Percentiles rank a stretch among this genome's conserved stretches.
Conservation (phyloP, 495 filamentous ascomycete genomes). For the Penicillium longicatenatum region DNA sequence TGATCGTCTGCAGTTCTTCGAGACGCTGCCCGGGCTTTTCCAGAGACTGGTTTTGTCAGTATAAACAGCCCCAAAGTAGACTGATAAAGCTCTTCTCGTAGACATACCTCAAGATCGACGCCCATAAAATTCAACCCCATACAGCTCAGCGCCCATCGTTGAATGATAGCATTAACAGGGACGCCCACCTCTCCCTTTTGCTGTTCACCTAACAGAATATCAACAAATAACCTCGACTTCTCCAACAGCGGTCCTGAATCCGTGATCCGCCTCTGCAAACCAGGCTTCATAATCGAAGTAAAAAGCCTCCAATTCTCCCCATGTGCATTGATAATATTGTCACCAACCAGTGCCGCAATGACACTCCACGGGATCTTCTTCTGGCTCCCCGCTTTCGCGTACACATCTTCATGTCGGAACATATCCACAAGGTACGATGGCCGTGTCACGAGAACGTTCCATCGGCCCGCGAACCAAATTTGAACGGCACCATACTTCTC, state of each 20-base stretch:
- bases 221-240: constrained; percentile 26
- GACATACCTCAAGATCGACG: constrained; percentile 27
- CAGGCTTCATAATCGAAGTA: constrained; percentile 41
- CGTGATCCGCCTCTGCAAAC: constrained; percentile 32
- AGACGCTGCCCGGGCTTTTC: constrained; percentile 25
- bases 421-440: constrained; percentile 45
- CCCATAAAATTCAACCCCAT: constrained; percentile 30
- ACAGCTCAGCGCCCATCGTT: constrained; percentile 31
- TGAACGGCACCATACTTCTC: constrained; percentile 46
- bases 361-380: constrained; percentile 49
- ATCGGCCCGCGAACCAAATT: constrained; percentile 45
- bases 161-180: constrained; percentile 26
- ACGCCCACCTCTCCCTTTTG: constrained; percentile 5
- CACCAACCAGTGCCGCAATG: constrained; percentile 39
- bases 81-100: too few species aligned
- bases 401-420: constrained; percentile 49
- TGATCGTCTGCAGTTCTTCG: constrained; percentile 31
- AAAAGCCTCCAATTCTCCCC: constrained; percentile 38
- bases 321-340: constrained; percentile 42
- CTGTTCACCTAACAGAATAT: constrained; percentile 23
- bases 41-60: constrained; percentile 5
- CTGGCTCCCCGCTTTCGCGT: constrained; percentile 47
- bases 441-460: constrained; percentile 40
- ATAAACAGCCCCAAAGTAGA: background rate
- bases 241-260: constrained; percentile 23